A percentile compares a stretch with the other conserved stretches of the same genome.
Evolutionary conservation across 805 yeast genomes (phyloP).

Genomic region (Groenewaldozyma tartarivorans): DNA sequence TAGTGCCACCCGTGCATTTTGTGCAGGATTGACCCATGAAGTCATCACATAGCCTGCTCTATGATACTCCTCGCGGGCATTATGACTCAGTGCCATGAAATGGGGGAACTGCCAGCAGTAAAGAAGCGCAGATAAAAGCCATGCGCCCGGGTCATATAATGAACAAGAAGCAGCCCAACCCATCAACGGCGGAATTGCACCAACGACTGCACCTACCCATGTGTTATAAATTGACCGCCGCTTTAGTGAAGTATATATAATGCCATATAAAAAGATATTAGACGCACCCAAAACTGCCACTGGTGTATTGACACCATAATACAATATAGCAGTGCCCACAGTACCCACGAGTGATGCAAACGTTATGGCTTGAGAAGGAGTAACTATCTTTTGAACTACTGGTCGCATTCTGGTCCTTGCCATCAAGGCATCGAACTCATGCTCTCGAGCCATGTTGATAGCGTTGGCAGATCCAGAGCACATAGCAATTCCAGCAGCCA

Average conservation of each 20-base stretch:
- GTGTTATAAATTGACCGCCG: slow-evolving; percentile 80
- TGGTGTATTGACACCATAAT: slow-evolving; percentile 73
- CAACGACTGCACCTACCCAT: slow-evolving; percentile 99
- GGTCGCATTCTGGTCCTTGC: slow-evolving; percentile 82
- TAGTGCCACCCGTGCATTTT: slow-evolving; percentile 89
- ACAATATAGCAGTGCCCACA: slow-evolving; percentile 58
- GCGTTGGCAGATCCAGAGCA: slow-evolving; percentile 95
- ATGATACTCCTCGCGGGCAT: slow-evolving; percentile 77
- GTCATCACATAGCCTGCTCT: slow-evolving; percentile 97
- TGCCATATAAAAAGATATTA: slow-evolving; percentile 76
- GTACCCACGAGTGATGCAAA: slow-evolving; percentile 74
- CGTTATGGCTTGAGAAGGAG: slow-evolving; percentile 64
- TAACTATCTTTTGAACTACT: slow-evolving; percentile 71
- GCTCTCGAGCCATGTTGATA: slow-evolving; percentile 94
- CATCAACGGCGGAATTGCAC: slow-evolving; percentile 97
- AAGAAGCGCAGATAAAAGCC: slow-evolving; percentile 82
- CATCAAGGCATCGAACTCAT: slow-evolving; percentile 81
- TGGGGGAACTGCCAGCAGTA: slow-evolving; percentile 99
- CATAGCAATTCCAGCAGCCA: slow-evolving; percentile 78
- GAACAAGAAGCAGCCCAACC: slow-evolving; percentile 88
- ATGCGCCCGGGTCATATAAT: slow-evolving; percentile 78
- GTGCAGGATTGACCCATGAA: slow-evolving; percentile 80
- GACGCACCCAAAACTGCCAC: slow-evolving; percentile 74
- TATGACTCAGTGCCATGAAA: slow-evolving; percentile 85
- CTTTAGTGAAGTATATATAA: slow-evolving; percentile 86